A percentile compares a stretch with the other conserved stretches of the same genome.
Conservation (phyloP, 768 basidiomycete species). For the Baorangia bicolor region DNA sequence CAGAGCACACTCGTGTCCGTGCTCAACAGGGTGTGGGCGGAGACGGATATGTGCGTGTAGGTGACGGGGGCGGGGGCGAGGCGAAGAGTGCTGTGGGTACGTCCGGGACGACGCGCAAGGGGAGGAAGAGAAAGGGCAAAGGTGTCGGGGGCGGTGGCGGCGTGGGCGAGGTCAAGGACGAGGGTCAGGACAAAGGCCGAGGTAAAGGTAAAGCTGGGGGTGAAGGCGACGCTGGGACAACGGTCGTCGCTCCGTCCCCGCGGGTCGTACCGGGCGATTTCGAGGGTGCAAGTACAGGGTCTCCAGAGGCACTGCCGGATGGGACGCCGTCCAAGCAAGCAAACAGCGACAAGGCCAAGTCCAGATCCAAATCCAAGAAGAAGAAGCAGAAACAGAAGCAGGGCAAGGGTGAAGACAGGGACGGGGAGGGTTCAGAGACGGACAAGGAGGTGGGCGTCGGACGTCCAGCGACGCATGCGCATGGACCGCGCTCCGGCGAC, state of each 20-base stretch:
- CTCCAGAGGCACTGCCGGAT: background rate
- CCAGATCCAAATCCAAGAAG: constrained; percentile 43
- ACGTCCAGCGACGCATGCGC: background rate
- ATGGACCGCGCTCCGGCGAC: constrained; percentile 10
- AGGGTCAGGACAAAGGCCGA: rapidly evolving
- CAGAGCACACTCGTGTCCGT: too few species aligned
- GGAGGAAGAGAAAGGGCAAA: background rate
- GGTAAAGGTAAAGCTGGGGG: background rate
- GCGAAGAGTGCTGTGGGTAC: background rate
- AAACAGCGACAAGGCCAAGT: constrained; percentile 35
- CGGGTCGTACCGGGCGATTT: constrained; percentile 15
- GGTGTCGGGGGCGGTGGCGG: background rate
- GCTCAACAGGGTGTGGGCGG: too few species aligned
- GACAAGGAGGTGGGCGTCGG: constrained; percentile 5
- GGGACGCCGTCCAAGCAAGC: constrained; percentile 28
- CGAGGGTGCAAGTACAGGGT: background rate
- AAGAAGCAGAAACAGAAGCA: constrained; percentile 29
- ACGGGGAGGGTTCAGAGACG: constrained; percentile 9
- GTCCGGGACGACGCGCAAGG: background rate
- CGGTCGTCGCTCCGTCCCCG: background rate
- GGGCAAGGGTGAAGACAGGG: background rate
- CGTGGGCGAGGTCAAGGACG: background rate
- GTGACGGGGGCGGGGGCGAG: background rate
- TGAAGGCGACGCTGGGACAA: background rate
- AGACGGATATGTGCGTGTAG: too few species aligned